These are phyloP conservation scores for Colletotrichum magnum DNA, from an alignment of 2,329 filamentous ascomycete species.

Conservation along the genomic window DNA sequence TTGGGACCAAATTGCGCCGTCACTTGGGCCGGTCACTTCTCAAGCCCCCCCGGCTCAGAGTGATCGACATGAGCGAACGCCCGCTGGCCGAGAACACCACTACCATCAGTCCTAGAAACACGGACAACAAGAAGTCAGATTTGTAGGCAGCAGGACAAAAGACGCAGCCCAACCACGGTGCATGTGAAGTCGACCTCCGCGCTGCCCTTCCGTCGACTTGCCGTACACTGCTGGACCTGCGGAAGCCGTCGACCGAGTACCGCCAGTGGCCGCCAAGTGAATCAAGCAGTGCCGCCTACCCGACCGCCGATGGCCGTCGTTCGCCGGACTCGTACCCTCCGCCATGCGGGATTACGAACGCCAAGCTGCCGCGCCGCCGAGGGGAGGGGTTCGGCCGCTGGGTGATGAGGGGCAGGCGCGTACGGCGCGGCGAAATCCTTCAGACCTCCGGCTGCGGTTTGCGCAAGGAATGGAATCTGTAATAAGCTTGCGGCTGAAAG, in stretches of 20 bases:
- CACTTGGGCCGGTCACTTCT: not conserved
- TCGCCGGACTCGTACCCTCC: slow-evolving; percentile 8
- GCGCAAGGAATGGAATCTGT: not conserved
- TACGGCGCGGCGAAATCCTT: not conserved
- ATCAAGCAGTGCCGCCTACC: slow-evolving; percentile 21
- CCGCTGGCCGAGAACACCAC: not conserved
- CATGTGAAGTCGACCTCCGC: not conserved
- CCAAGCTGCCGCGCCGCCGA: slow-evolving; percentile 22
- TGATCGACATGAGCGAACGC: slow-evolving; percentile 22
- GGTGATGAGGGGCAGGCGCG: not conserved
- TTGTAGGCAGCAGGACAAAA: not conserved
- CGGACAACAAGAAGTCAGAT: not conserved
- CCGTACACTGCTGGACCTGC: slow-evolving; percentile 5
- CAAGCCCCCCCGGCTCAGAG: not conserved
- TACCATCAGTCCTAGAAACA: not conserved
- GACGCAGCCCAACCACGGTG: not conserved
- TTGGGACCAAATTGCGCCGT: not conserved
- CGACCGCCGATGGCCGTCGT: slow-evolving; percentile 24
- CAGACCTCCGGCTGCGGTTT: too few species aligned
- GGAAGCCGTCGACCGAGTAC: slow-evolving; percentile 21
- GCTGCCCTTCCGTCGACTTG: slow-evolving; percentile 6
- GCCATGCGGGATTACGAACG: slow-evolving; percentile 21
- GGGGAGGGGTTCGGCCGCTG: slow-evolving; percentile 1
- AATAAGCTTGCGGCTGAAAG: not conserved
- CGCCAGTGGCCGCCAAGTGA: slow-evolving; percentile 22